Percentiles rank a stretch among this genome's conserved stretches.
phyloP scores from a whole-genome alignment of 352 stramenopile genomes.

The Phytophthora chlamydospora region DNA sequence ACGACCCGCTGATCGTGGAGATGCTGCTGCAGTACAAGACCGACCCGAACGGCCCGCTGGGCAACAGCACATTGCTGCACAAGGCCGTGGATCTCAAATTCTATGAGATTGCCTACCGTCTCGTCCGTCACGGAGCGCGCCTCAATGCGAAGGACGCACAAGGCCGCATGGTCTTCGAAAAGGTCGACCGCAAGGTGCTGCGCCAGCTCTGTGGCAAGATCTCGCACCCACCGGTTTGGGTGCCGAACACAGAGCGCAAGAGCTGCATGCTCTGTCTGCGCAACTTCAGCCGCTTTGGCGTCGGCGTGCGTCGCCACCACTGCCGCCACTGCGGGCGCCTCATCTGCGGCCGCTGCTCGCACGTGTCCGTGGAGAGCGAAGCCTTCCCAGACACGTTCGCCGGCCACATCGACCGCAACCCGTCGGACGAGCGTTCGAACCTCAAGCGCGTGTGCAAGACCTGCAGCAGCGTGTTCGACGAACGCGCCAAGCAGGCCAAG shows the following conservation, averaged over 20 bases:
- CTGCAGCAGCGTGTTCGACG: conserved; percentile 76
- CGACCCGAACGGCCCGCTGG: conserved; percentile 68
- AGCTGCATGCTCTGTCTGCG: conserved; percentile 84
- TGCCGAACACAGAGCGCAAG: conserved; percentile 72
- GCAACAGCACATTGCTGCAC: conserved; percentile 76
- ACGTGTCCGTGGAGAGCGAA: conserved; percentile 72
- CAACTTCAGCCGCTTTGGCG: conserved; percentile 64
- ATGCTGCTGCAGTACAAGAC: conserved; percentile 82
- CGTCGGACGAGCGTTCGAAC: conserved; percentile 48
- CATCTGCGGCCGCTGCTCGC: conserved; percentile 79
- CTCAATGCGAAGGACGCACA: conserved; percentile 79
- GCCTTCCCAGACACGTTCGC: conserved; percentile 75
- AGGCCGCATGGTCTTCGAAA: conserved; percentile 85
- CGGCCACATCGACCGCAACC: conserved; percentile 42
- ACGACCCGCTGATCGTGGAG: conserved; percentile 80
- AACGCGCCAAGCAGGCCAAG: conserved; percentile 59
- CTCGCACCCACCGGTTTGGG: conserved; percentile 80
- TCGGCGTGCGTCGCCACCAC: conserved; percentile 82
- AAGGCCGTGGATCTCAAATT: conserved; percentile 73
- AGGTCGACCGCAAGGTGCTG: conserved; percentile 76
- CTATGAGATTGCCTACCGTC: conserved; percentile 75
- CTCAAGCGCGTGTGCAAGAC: conserved; percentile 81
- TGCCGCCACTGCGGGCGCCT: conserved; percentile 86
- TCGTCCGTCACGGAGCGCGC: conserved; percentile 81
- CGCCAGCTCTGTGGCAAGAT: conserved; percentile 81